Base-by-base conservation (phyloP, 2,329 filamentous ascomycete genomes). In the Diaporthe eres region DNA sequence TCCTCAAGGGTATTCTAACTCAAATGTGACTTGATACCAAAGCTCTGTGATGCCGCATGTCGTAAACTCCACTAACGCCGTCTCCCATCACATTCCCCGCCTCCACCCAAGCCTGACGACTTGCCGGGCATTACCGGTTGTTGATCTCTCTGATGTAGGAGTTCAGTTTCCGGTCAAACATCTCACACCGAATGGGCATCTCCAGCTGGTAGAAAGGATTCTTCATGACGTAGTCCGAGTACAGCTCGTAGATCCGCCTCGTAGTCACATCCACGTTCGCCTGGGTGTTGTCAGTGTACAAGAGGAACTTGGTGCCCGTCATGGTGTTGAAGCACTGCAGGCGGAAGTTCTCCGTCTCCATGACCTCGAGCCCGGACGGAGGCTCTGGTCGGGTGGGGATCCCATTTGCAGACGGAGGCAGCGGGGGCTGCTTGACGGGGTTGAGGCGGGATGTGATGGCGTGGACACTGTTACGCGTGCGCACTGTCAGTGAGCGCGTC, bases 151-250 rank as follows among this genome's bases (percentile, higher is more conserved):
- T 92, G 81, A 98, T 91, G 85, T 96, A 98, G 51, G 92, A 94
- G 79, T 91, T 90, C 78, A 98, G 84, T 84, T 95, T 95, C 80
- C 96, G 90, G 84, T 99, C 97, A 86, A 98, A 99, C 80, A 95
- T 94, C 82, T 98, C 97, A 85, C 97, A 98, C 77, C 97, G 90
- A 72, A 99, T 92, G 9, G 97, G 97, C 96, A 98, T 99, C 87
- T 99, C 97, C 75, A 98, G 89, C 82, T 97, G 96, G 86, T 98
- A 98, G 83, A 99, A 99, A 1, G 97, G 97, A 84, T 99, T 99
- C 89, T 98, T 99, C 95, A 98, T 98, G 80, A 99, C 97, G 83
- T 95, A 98, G 85, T 99, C 97, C 70, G 95, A 91, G 86, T 98
- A 99, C 71, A 98, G 86, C 84, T 98, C 97, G 84, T 99, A 98